Evolutionary conservation across 2,329 filamentous ascomycete species (phyloP), one percentile per base, ranked within the genome.

Genomic region (Furcasterigmium sp.): DNA sequence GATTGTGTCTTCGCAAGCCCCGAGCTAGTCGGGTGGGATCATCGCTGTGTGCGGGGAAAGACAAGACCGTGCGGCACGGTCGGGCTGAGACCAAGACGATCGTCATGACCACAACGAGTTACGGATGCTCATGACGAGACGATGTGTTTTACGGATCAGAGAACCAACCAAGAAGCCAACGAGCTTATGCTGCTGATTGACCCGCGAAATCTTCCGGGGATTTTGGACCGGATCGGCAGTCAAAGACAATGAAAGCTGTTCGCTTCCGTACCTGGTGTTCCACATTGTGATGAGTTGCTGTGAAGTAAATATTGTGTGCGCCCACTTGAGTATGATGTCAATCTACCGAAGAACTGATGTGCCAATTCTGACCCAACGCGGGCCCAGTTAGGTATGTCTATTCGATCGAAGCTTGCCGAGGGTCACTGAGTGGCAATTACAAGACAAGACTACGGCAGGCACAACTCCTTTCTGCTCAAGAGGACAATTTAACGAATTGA

Each of bases 181-280:
- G 9, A 32, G 32, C 32, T 35, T 35, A 11, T 26, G 18, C 32
- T 35, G 32, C 32, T 35, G 32, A 35, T 35, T 35, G 17, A 15
- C 32, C n/a, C 32, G 32, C 19, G 30, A 41, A 19, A 19, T n/a
- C 36, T 15, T 26, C 13, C 5, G 21, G 29, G 39, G 11, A 35
- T 41, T 30, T 41, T 41, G 39, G 29, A 41, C 39, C 29, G 21
- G 21, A 35, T 23, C 30, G 30, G 39, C 30, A 35, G 32, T 35
- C 32, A 41, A 41, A 26, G 39, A 41, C 29, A 41, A 35, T 35
- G n/a, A 41, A 35, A 41, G 39, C 39, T 26, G 20, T 41, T 21
- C 30, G 39, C 39, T 41, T 41, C 39, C 17, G 15, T n/a, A n/a
- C n/a, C n/a, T n/a, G n/a, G n/a, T n/a, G n/a, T n/a, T n/a, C n/a